Conservation (phyloP, 805 yeast species). For the Candida ficus region DNA sequence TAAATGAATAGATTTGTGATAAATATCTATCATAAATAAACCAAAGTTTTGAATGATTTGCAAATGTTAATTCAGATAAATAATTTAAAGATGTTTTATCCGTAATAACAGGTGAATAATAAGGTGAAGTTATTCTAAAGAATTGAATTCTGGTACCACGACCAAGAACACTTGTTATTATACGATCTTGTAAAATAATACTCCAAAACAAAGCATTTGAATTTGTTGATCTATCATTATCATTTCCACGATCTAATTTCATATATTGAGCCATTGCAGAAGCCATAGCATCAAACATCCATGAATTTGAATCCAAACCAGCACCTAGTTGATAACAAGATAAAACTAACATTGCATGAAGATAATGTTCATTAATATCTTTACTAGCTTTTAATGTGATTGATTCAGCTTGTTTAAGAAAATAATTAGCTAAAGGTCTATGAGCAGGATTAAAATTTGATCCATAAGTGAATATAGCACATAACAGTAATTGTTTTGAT, state of each 20-base stretch:
- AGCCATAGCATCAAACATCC: slow-evolving; percentile 30
- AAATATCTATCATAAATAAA: slow-evolving; percentile 27
- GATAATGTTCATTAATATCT: slow-evolving; percentile 19
- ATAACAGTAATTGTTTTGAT: slow-evolving; percentile 26
- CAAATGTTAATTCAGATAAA: slow-evolving; percentile 24
- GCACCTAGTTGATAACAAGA: slow-evolving; percentile 31
- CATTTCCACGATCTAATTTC: slow-evolving; percentile 18
- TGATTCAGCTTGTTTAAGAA: slow-evolving; percentile 24
- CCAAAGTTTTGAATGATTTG: slow-evolving; percentile 25
- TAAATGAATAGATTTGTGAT: slow-evolving; percentile 31
- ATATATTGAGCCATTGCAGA: slow-evolving; percentile 29
- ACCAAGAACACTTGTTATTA: slow-evolving; percentile 30
- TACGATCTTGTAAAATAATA: slow-evolving; percentile 28
- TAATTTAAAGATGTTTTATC: no score
- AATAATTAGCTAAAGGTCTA: slow-evolving; percentile 10
- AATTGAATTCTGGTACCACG: slow-evolving; percentile 31
- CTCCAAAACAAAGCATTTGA: slow-evolving; percentile 26
- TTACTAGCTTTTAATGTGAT: slow-evolving; percentile 22
- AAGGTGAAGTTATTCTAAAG: slow-evolving; percentile 28
- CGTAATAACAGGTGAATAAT: slow-evolving; percentile 21
- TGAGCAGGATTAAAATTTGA: slow-evolving; percentile 18
- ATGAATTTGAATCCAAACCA: slow-evolving; percentile 28
- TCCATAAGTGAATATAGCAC: slow-evolving; percentile 27
- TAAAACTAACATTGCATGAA: slow-evolving; percentile 26
- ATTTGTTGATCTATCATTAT: slow-evolving; percentile 3